These are phyloP conservation scores for Fagopyrum tataricum DNA, from an alignment of 148 eudicot species.

Conservation along the genomic window DNA sequence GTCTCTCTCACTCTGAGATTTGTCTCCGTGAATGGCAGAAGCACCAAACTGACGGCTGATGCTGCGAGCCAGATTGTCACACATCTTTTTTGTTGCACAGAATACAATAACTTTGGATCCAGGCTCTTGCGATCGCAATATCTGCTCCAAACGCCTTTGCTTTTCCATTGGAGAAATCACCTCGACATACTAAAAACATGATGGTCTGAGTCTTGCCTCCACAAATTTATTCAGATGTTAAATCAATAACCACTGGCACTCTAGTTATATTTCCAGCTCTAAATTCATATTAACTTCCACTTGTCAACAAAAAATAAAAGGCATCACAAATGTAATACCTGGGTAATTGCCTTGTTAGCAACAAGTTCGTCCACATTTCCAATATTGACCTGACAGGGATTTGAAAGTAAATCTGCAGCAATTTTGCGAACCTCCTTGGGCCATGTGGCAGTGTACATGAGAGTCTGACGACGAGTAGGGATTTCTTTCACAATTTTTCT, in stretches of 20 bases:
- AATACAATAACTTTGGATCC: slow-evolving; percentile 85
- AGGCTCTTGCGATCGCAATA: slow-evolving; percentile 76
- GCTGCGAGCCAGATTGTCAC: slow-evolving; percentile 76
- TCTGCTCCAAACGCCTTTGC: slow-evolving; percentile 71
- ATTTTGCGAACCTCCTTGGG: slow-evolving; percentile 95
- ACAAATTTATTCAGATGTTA: slow-evolving; percentile 6
- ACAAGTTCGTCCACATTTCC: slow-evolving; percentile 92
- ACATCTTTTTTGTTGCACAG: slow-evolving; percentile 97
- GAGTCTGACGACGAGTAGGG: slow-evolving; percentile 77
- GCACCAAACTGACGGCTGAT: slow-evolving; percentile 70
- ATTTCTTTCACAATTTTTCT: slow-evolving; percentile 90
- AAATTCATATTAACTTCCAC: not conserved
- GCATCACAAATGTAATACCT: slow-evolving; percentile 35
- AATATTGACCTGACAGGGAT: slow-evolving; percentile 90
- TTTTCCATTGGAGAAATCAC: slow-evolving; percentile 64
- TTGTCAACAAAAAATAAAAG: not conserved
- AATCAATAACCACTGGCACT: not conserved
- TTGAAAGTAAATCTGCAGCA: slow-evolving; percentile 71
- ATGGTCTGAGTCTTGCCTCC: not conserved
- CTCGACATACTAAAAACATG: slow-evolving; percentile 53
- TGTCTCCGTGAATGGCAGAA: slow-evolving; percentile 93
- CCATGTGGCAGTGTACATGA: slow-evolving; percentile 99
- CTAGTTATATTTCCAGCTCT: not conserved
- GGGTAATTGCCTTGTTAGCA: slow-evolving; percentile 92
- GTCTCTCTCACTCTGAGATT: slow-evolving; percentile 81